Base-by-base conservation (phyloP, 2,329 filamentous ascomycete species). In the Fusarium sp. region DNA sequence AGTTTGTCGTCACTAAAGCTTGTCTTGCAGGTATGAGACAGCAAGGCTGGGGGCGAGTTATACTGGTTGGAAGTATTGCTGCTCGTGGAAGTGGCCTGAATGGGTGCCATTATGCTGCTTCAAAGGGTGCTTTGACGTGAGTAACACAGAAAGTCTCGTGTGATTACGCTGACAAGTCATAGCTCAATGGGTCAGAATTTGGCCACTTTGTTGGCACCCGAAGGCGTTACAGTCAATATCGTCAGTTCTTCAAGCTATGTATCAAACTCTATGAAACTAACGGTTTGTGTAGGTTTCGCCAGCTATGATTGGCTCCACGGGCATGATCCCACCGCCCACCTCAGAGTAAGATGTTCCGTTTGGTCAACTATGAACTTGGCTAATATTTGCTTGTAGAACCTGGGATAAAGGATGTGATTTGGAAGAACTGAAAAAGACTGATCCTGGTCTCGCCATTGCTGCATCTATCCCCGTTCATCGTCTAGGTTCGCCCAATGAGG, bases 171-270 rank as follows among this genome's bases (percentile, higher is more conserved):
- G 16, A 46, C 23, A 60, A 27, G 38, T 33, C 29, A 21, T 9
- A 82, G 80, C n/a, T 79, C 80, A 0, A 82, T 82, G 80, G 79
- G 80, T 1, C 63, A 78, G 33, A 82, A 82, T 38, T 51, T 82
- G 27, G 76, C 80, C 1, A 80, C 80, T 10, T 37, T 80, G 16
- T 64, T 82, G 18, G 79, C 80, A 0, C 73, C 76, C 0, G 78
- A 81, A 46, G 79, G 80, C 4, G 66, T 82, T 4, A 81, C 79
- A 11, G 80, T 82, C 3, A 82, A 82, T n/a, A 78, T 76, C 18
- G 80, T 81, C 49, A 70, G 77, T 48, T 15, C 21, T 25, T 11
- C 0, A 8, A 27, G 1, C 12, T 3, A 4, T 10, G 16, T n/a
- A 8, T 39, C 37, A 23, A 21, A 38, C 21, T 11, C 7, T 33